A percentile compares a stretch with the other conserved stretches of the same genome.
Conservation (phyloP, 306 rosid genomes). For the Inga oerstediana region DNA sequence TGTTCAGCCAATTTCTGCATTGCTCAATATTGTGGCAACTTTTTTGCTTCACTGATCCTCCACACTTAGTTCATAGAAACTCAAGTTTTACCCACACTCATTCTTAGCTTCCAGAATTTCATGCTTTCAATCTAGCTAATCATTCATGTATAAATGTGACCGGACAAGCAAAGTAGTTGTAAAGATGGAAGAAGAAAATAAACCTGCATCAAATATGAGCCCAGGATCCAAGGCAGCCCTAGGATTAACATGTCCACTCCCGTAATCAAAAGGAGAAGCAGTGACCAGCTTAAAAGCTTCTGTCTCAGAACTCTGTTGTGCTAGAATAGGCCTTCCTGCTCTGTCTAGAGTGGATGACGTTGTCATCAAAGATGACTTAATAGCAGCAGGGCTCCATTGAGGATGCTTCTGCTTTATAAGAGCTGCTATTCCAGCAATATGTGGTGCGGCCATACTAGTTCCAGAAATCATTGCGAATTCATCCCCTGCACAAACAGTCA, state of each 20-base stretch:
- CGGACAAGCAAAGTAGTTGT: neutral
- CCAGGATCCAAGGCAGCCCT: constrained; percentile 98
- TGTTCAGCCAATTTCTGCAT: neutral
- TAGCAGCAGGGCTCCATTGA: constrained; percentile 99
- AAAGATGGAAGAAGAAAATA: constrained; percentile 21
- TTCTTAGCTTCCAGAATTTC: constrained; percentile 9
- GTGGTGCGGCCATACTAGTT: constrained; percentile 99
- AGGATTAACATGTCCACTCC: constrained; percentile 97
- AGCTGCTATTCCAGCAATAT: constrained; percentile 99
- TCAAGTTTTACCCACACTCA: neutral
- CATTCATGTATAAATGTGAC: neutral
- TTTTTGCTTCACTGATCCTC: constrained; percentile 11
- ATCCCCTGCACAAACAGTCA: constrained; percentile 64
- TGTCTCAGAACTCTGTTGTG: constrained; percentile 89
- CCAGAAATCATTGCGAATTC: constrained; percentile 98
- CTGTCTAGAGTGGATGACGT: constrained; percentile 86
- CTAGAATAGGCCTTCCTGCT: constrained; percentile 88
- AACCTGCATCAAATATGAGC: constrained; percentile 94
- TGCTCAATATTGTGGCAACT: neutral
- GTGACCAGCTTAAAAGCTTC: constrained; percentile 70
- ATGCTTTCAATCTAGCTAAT: constrained; percentile 12
- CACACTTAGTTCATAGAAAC: constrained; percentile 14
- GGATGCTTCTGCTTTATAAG: constrained; percentile 98
- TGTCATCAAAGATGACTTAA: constrained; percentile 98
- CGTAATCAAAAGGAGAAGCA: constrained; percentile 95